Evolutionary conservation across 2,329 filamentous ascomycete species (phyloP).

Genomic region (Westerdykella sp.): DNA sequence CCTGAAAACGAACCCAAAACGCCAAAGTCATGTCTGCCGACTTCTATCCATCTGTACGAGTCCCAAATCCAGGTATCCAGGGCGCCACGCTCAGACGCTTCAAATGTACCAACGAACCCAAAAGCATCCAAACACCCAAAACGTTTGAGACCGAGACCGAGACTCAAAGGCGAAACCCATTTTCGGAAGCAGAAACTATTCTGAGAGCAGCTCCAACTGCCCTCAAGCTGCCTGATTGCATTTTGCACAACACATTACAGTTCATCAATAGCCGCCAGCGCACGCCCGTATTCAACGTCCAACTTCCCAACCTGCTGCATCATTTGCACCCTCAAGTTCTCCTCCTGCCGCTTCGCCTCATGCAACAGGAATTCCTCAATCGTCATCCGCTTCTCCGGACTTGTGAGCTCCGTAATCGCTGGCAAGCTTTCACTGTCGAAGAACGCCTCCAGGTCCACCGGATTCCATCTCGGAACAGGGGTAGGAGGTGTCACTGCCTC

Average conservation of each 20-base stretch:
- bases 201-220: no score
- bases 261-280: constrained; percentile 68
- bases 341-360: constrained; percentile 75
- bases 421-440: neutral
- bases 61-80: no score
- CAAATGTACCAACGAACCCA: no score
- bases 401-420: constrained; percentile 48
- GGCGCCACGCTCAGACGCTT: no score
- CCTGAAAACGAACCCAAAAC: no score
- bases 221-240: no score
- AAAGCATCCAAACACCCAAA: no score
- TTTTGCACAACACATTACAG: neutral
- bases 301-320: constrained; percentile 77
- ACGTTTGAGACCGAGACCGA: no score
- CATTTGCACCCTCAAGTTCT: constrained; percentile 70
- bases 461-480: neutral
- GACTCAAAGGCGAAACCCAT: no score
- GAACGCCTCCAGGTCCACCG: neutral
- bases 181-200: no score
- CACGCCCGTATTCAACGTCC: constrained; percentile 73
- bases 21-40: no score
- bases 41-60: no score
- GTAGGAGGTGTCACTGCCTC: neutral
- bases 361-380: constrained; percentile 88
- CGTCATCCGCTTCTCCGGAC: constrained; percentile 79